Percentiles rank a stretch among this genome's conserved stretches.
Evolutionary conservation across 257 asterid species (phyloP).

Genomic region (Solanum okadae): DNA sequence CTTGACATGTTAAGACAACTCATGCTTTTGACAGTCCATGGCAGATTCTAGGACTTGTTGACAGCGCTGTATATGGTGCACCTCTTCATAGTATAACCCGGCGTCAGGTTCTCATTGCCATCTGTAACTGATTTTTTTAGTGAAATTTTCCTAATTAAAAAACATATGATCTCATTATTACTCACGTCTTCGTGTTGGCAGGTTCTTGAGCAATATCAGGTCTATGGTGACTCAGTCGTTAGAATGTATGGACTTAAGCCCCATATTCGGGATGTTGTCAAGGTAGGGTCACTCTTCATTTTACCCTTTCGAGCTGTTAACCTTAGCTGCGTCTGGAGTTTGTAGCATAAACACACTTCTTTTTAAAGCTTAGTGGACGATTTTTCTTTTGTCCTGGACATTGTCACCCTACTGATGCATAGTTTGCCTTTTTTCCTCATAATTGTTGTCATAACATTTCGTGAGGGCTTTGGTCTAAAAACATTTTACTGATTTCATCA

Average conservation of each 20-base stretch:
- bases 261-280: slow-evolving; percentile 55
- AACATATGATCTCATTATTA: neutral
- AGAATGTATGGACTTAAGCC: slow-evolving; percentile 53
- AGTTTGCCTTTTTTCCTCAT: neutral
- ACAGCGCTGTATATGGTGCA: slow-evolving; percentile 69
- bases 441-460: too few species aligned
- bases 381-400: neutral
- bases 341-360: neutral
- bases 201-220: slow-evolving; percentile 80
- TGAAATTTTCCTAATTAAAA: neutral
- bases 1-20: slow-evolving; percentile 5
- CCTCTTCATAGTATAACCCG: slow-evolving; percentile 56
- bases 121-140: neutral
- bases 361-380: neutral
- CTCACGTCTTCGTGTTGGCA: slow-evolving; percentile 6
- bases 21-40: slow-evolving; percentile 55
- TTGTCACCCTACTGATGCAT: neutral
- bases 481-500: neutral
- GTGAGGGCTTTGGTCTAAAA: neutral
- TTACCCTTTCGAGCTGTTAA: neutral
- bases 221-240: slow-evolving; percentile 64
- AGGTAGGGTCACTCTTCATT: slow-evolving; percentile 26
- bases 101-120: slow-evolving; percentile 55
- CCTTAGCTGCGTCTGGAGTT: neutral
- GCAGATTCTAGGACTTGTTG: slow-evolving; percentile 79